Conservation (phyloP, 495 filamentous ascomycete genomes). For the Aspergillus affinis region DNA sequence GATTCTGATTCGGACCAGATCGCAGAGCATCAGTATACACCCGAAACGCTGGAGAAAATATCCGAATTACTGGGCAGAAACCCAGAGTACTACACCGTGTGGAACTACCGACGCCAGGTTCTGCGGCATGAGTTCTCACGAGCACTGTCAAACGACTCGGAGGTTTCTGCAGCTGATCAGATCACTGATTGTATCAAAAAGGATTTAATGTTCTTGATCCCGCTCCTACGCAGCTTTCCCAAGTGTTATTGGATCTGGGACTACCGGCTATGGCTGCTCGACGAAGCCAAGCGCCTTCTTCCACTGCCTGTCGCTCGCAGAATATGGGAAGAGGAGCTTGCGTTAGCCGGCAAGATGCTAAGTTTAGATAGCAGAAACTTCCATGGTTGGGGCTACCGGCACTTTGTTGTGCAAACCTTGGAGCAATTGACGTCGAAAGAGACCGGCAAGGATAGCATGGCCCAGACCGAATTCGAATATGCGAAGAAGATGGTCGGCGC, state of each 20-base stretch:
- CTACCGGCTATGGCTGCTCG: slow-evolving; percentile 84
- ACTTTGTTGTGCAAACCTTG: slow-evolving; percentile 67
- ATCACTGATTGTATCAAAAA: slow-evolving; percentile 56
- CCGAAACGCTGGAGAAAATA: slow-evolving; percentile 69
- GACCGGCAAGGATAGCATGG: slow-evolving; percentile 51
- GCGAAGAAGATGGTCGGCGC: slow-evolving; percentile 80
- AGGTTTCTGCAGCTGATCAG: slow-evolving; percentile 19
- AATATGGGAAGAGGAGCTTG: slow-evolving; percentile 83
- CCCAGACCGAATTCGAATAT: slow-evolving; percentile 81
- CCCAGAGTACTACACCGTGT: slow-evolving; percentile 97
- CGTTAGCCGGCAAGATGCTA: slow-evolving; percentile 81
- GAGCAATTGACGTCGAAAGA: slow-evolving; percentile 55
- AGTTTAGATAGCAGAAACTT: slow-evolving; percentile 87
- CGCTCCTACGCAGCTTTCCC: slow-evolving; percentile 77
- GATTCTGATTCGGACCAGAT: slow-evolving; percentile 39
- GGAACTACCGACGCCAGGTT: slow-evolving; percentile 85
- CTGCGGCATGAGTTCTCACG: slow-evolving; percentile 49
- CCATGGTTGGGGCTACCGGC: slow-evolving; percentile 93
- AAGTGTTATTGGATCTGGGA: slow-evolving; percentile 99
- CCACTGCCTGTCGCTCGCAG: slow-evolving; percentile 49
- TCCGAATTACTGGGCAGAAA: slow-evolving; percentile 80
- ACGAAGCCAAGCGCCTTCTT: slow-evolving; percentile 65
- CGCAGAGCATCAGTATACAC: slow-evolving; percentile 56
- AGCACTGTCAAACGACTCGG: slow-evolving; percentile 17
- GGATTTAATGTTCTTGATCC: slow-evolving; percentile 79